Evolutionary conservation across 2,329 filamentous ascomycete genomes (phyloP), one percentile per base, ranked within the genome.

Genomic region (Pseudofabraea citricarpa): DNA sequence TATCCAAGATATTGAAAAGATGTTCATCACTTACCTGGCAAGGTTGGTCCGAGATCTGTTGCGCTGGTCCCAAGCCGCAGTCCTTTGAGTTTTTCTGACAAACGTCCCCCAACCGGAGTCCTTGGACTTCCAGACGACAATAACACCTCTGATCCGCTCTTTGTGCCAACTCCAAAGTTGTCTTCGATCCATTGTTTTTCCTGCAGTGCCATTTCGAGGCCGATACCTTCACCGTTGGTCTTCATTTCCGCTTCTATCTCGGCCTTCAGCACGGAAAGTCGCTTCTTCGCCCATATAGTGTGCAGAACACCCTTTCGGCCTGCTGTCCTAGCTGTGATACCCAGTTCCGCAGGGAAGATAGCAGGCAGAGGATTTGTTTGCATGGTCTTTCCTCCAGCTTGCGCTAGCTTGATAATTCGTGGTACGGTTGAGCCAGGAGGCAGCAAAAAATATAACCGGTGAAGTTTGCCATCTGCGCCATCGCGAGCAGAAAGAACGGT

Each of bases 251-350:
- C 69, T 8, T 77, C 79, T 54, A 95, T 91, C 69, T 95, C 90
- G 45, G 73, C 73, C 40, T 89, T 79, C 37, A 95, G 69, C 49
- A 86, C 82, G 23, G 81, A 79, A 18, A 95, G 68, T 32, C 90
- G 74, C 63, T 87, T 84, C 70, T 90, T 90, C 15, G 87, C 90
- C 89, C 90, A 96, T 45, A 91, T 81, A 2, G 88, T 95, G 60
- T 61, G 90, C 47, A 95, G 66, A 2, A 95, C 87, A 2, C 90
- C 90, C 50, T 87, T 85, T 56, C 83, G 82, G 6, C 87, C 87
- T 0, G 81, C 77, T 15, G 81, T 71, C 19, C 78, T 73, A 10
- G 79, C 78, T 18, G 79, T 83, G 3, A 77, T 75, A 2, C 85
- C 84, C 19, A 95, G 70, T 47, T 85, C 83, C 0, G 84, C 79